phyloP scores from a whole-genome alignment of 768 basidiomycete genomes.

The Daedaleopsis sinensis region DNA sequence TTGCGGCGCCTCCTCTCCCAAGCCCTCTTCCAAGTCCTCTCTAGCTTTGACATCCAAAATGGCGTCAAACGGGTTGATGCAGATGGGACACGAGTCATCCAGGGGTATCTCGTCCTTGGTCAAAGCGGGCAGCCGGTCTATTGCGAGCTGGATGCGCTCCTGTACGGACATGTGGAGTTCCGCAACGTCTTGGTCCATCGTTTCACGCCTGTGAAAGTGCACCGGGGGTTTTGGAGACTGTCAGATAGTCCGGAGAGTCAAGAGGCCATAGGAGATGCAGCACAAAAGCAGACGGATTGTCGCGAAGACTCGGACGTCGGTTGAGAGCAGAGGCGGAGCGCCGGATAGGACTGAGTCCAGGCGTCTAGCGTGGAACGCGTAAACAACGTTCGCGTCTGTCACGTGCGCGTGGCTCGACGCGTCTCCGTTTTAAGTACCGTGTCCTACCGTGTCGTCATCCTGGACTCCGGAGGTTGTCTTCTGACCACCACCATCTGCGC shows the following conservation, averaged over 20 bases:
- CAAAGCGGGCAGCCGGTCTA: conserved; percentile 50
- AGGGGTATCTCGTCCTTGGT: conserved; percentile 40
- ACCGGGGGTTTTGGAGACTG: not conserved
- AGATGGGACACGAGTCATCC: conserved; percentile 69
- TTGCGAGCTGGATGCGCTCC: conserved; percentile 38
- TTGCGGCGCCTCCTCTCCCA: conserved; percentile 13
- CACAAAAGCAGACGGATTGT: not conserved
- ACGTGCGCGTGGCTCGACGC: conserved; percentile 25
- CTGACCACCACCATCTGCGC: not conserved
- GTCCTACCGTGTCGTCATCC: not conserved
- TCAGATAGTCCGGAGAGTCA: not conserved
- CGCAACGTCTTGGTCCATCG: not conserved
- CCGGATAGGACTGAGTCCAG: conserved; percentile 1
- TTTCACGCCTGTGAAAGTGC: not conserved
- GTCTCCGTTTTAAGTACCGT: not conserved
- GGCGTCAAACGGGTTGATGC: conserved; percentile 53
- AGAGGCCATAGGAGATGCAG: conserved; percentile 1
- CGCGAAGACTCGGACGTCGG: not conserved
- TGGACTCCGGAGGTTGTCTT: not conserved
- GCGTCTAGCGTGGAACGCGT: conserved; percentile 26
- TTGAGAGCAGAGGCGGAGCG: not conserved
- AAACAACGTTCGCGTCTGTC: conserved; percentile 35
- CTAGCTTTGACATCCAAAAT: conserved; percentile 32
- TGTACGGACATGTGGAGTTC: conserved; percentile 24
- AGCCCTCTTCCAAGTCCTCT: not conserved